Percentiles rank a stretch among this genome's conserved stretches.
These are phyloP conservation scores for Exophiala dermatitidis DNA, from an alignment of 2,329 filamentous ascomycete genomes.

Conservation along the genomic window DNA sequence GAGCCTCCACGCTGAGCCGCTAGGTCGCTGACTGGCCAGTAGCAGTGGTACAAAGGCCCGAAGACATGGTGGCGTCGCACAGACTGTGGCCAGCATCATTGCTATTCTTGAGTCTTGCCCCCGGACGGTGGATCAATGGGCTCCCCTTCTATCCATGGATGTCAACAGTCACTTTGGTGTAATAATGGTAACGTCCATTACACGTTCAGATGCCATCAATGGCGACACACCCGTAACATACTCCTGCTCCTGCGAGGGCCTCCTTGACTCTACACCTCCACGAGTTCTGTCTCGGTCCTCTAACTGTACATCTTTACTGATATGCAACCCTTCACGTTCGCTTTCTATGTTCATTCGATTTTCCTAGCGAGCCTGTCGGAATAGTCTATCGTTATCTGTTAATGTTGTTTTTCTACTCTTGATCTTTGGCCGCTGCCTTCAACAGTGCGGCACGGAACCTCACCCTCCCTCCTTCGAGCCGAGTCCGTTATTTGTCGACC, in stretches of 20 bases:
- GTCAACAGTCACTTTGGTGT: slow-evolving; percentile 3
- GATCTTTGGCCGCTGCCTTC: slow-evolving; percentile 2
- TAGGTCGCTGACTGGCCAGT: slow-evolving; percentile 1
- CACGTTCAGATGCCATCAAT: neutral
- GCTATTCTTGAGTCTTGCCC: slow-evolving; percentile 6
- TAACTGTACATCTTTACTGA: slow-evolving; percentile 3
- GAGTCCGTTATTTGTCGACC: neutral
- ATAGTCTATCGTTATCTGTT: neutral
- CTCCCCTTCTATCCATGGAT: neutral
- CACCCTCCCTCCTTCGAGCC: neutral
- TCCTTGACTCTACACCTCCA: neutral
- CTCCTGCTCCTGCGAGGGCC: neutral
- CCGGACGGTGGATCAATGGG: neutral
- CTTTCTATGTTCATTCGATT: slow-evolving; percentile 2
- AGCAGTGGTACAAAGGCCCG: neutral
- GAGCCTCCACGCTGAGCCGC: neutral
- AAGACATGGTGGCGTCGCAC: slow-evolving; percentile 3
- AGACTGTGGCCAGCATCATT: neutral
- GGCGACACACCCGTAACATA: neutral
- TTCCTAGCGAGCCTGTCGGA: neutral
- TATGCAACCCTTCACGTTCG: slow-evolving; percentile 2
- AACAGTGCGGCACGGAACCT: neutral
- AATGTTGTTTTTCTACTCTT: neutral
- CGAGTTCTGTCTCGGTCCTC: neutral
- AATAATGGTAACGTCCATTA: slow-evolving; percentile 11